These are phyloP conservation scores for Boehmeria nivea DNA, from an alignment of 306 rosid genomes.

Conservation along the genomic window DNA sequence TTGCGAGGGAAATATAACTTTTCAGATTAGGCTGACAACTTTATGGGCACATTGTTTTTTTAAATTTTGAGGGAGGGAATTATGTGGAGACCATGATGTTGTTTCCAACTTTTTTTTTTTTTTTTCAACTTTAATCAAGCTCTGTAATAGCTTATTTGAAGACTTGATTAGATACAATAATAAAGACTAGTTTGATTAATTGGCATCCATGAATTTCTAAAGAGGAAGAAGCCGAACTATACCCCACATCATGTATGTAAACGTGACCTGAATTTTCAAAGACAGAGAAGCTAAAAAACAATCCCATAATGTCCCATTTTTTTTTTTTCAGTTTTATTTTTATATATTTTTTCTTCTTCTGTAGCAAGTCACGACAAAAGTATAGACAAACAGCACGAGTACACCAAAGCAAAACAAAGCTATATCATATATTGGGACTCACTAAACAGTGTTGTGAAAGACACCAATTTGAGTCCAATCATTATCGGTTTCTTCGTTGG, in stretches of 20 bases:
- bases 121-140: no score
- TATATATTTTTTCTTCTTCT: no score
- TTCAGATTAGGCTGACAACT: no score
- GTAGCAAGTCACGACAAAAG: not conserved
- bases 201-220: not conserved
- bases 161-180: not conserved
- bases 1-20: no score
- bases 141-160: not conserved
- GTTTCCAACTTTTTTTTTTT: no score
- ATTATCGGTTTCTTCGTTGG: not conserved
- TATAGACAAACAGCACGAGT: not conserved
- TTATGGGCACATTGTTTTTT: not conserved
- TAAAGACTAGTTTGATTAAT: not conserved
- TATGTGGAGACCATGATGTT: no score
- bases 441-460: no score
- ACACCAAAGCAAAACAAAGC: no score
- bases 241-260: not conserved
- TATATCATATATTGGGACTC: no score
- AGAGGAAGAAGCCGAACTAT: not conserved
- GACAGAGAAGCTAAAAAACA: no score
- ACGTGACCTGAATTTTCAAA: not conserved
- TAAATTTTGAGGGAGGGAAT: no score
- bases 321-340: no score
- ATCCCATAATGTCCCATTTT: not conserved
- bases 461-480: not conserved